Evolutionary conservation across 768 basidiomycete genomes (phyloP), one percentile per base, ranked within the genome.

Genomic region (Leccinum arenicola): DNA sequence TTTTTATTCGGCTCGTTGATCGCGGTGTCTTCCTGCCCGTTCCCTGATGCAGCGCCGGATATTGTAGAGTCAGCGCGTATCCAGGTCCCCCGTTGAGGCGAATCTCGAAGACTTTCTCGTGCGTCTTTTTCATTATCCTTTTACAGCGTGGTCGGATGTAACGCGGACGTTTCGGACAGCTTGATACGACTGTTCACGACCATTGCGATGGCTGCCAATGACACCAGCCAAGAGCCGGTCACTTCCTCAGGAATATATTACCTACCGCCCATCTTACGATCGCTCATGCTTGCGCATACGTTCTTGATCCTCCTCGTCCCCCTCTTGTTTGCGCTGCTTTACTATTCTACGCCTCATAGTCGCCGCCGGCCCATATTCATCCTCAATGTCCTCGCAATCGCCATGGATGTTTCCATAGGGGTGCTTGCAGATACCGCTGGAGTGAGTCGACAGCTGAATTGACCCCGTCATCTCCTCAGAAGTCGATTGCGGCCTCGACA

Each of bases 231-330:
- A 45, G 19, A 21, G 19, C 11, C 19, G 11, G 43, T 19, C 43
- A 19, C 43, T 19, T 21, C 19, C 5, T 45, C 19, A 11, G 43
- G 19, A 19, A 45, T 19, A 10, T 12, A 45, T 45, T 3, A 6
- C 10, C 2, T 45, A 45, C 43, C 19, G 21, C 43, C 43, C 43
- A 4, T 45, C 19, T 45, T 45, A 45, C 43, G 43, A 45, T 45
- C 43, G 43, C 43, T 74, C 33, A 64, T 75, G 61, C 67, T 75
- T 29, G 65, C 64, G 1, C 70, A 73, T 38, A 67, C 71, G 0
- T 72, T 76, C 54, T 55, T 70, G 33, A 64, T 69, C 3, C 64
- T 75, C 12, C 70, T 73, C 5, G n/a, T 73, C 1, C 68, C 72
- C 35, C 73, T 73, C 58, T 50, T 73, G 9, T 59, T 69, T 9